phyloP scores from a whole-genome alignment of 805 yeast species.

The Kodamaea lidongshanica region DNA sequence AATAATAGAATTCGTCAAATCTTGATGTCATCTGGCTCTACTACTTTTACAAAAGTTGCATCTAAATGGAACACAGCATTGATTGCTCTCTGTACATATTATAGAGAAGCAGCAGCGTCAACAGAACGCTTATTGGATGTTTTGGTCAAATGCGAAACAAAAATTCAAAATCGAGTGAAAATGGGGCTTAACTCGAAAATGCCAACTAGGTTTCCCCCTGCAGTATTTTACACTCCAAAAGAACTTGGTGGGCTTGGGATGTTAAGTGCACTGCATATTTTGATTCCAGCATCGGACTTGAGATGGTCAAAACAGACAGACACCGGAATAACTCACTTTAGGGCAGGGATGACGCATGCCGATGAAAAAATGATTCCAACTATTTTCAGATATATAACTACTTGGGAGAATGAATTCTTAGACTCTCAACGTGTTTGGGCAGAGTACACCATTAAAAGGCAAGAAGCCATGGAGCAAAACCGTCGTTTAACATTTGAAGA shows the following conservation, averaged over 20 bases:
- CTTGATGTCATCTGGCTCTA: conserved; percentile 90
- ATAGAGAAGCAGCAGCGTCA: conserved; percentile 84
- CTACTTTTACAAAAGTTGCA: conserved; percentile 90
- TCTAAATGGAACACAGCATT: conserved; percentile 94
- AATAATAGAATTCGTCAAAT: conserved; percentile 81
- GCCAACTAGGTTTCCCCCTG: conserved; percentile 99
- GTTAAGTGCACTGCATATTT: conserved; percentile 93
- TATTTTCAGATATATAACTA: conserved; percentile 80
- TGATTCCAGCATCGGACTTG: conserved; percentile 89
- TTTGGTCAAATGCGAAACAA: conserved; percentile 85
- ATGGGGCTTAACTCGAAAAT: conserved; percentile 93
- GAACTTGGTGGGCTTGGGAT: conserved; percentile 97
- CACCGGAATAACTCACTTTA: conserved; percentile 88
- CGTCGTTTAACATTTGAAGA: conserved; percentile 88
- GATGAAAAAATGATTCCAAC: conserved; percentile 86
- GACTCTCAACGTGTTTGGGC: conserved; percentile 98
- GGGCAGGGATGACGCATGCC: conserved; percentile 84
- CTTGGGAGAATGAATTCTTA: conserved; percentile 94
- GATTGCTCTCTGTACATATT: conserved; percentile 79
- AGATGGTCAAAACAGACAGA: conserved; percentile 91
- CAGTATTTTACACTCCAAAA: conserved; percentile 95
- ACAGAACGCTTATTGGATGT: conserved; percentile 74
- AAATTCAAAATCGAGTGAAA: conserved; percentile 89
- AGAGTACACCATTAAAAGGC: conserved; percentile 85
- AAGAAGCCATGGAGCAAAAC: conserved; percentile 79